Evolutionary conservation across 148 eudicot species (phyloP), one percentile per base, ranked within the genome.

Genomic region (Rhododendron mucronatum): DNA sequence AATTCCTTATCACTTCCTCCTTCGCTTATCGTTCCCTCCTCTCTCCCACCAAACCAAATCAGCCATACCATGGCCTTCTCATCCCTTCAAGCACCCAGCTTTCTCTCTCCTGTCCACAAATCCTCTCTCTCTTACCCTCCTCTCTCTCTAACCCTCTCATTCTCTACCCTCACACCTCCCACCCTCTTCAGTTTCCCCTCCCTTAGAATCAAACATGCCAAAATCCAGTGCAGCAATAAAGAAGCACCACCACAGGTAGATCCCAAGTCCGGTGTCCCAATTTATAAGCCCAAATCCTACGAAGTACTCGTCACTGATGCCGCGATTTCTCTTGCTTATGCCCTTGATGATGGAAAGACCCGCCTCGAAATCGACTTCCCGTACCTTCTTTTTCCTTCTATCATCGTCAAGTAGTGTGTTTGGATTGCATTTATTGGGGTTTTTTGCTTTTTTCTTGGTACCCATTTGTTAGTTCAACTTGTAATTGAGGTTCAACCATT

Each of bases 331-430:
- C 94, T 95, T 23, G 91, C 90, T 82, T 45, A 63, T 51, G 99
- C 99, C 78, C 93, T 96, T 3, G 89, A 89, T 23, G 92, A 96
- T 59, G 98, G 96, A 30, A 95, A 91, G 83, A 84, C 78, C 51
- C 95, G 98, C 53, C 90, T 96, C 85, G 99, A 96, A 88, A 96
- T 96, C 73, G 99, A 96, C 77, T 96, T 96, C 86, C 99, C 99
- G 99, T 96, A 92, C 85, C 61, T 35, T 57, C 59, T 85, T 51
- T 71, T 80, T 65, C 30, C 9, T 69, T 48, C 48, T 45, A 14
- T 30, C n/a, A 28, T 28, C 35, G 8, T 85, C 53, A 53, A 81
- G 41, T 78, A 44, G 10, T 28, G 21, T 28, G 37, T 47, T 79
- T 84, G 30, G 7, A 20, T 82, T 82, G 14, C 6, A 33, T n/a